These are phyloP conservation scores for Saccharomyces pastorianus DNA, from an alignment of 1,139 yeast species.

Conservation along the genomic window DNA sequence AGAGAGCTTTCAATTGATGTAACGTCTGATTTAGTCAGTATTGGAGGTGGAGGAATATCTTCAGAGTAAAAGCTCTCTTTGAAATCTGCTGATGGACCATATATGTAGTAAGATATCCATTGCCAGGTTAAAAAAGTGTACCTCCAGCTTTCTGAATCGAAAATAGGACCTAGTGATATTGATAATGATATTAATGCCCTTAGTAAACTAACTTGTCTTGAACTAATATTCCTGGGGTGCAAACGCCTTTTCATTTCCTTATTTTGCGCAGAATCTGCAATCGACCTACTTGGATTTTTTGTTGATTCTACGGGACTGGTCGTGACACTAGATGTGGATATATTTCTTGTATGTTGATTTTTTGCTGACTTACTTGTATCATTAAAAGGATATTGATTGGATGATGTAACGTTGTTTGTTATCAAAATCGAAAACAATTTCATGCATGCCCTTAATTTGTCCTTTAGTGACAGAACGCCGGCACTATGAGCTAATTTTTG, in stretches of 20 bases:
- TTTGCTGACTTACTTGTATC: neutral
- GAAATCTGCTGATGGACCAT: slow-evolving; percentile 50
- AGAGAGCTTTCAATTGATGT: slow-evolving; percentile 48
- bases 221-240: slow-evolving; percentile 29
- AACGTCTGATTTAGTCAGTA: slow-evolving; percentile 38
- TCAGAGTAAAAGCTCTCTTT: slow-evolving; percentile 28
- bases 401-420: slow-evolving; percentile 35
- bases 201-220: slow-evolving; percentile 59
- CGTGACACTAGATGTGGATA: slow-evolving; percentile 19
- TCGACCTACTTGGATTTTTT: slow-evolving; percentile 49
- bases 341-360: slow-evolving; percentile 12
- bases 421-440: slow-evolving; percentile 49
- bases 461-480: slow-evolving; percentile 56
- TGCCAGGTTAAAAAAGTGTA: slow-evolving; percentile 63
- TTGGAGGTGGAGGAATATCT: slow-evolving; percentile 34
- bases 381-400: slow-evolving; percentile 4
- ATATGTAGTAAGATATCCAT: slow-evolving; percentile 58
- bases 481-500: slow-evolving; percentile 78
- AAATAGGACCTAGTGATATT: slow-evolving; percentile 65
- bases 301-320: slow-evolving; percentile 50
- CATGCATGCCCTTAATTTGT: slow-evolving; percentile 55
- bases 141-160: slow-evolving; percentile 56
- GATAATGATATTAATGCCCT: slow-evolving; percentile 73
- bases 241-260: slow-evolving; percentile 2
- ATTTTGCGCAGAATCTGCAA: slow-evolving; percentile 15